Evolutionary conservation across 73 alveolate genomes (phyloP).

Genomic region (Tetrahymena elliotti): DNA sequence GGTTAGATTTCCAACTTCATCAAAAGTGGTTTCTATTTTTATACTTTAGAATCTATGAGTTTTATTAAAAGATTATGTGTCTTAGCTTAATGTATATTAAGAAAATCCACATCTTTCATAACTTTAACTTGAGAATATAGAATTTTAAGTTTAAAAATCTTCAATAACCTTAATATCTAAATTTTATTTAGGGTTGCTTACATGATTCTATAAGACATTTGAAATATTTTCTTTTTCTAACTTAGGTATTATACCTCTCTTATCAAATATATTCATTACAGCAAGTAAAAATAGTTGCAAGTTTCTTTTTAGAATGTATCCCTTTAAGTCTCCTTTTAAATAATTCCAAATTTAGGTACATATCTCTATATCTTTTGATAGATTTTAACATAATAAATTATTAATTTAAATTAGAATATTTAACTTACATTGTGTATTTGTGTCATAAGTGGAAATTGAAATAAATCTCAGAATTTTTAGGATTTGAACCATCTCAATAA

Average conservation of each 20-base stretch:
- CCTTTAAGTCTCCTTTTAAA: not conserved
- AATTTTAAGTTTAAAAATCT: not conserved
- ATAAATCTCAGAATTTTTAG: not conserved
- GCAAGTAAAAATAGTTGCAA: not conserved
- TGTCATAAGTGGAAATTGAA: not conserved
- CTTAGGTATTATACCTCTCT: not conserved
- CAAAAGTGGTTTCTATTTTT: not conserved
- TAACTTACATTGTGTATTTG: not conserved
- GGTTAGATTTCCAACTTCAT: not conserved
- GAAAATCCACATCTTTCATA: not conserved
- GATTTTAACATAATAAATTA: not conserved
- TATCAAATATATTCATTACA: not conserved
- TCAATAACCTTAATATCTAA: not conserved
- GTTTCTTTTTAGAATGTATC: not conserved
- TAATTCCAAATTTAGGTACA: not conserved
- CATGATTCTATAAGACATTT: not conserved
- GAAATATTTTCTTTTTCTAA: not conserved
- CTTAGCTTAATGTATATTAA: not conserved
- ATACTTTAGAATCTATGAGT: not conserved
- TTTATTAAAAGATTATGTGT: not conserved
- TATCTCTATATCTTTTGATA: not conserved
- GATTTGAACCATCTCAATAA: not conserved
- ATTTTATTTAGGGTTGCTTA: not conserved
- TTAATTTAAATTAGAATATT: not conserved
- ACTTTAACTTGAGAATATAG: not conserved